Evolutionary conservation across 2,329 filamentous ascomycete genomes (phyloP).

Genomic region (Microsporum canis): DNA sequence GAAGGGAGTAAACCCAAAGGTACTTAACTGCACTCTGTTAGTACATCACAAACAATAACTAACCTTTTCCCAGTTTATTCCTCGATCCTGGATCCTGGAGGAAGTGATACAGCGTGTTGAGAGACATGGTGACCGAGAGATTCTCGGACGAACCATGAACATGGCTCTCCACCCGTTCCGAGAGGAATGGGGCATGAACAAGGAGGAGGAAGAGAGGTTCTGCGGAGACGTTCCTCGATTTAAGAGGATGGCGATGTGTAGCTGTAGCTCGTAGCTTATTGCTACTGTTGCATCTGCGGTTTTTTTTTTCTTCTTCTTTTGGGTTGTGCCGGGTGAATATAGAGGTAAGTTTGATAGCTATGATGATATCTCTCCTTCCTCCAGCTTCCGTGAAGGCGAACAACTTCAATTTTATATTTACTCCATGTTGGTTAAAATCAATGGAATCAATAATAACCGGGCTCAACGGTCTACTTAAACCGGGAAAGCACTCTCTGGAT

Average conservation of each 20-base stretch:
- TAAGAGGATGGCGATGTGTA: constrained; percentile 79
- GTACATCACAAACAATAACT: not conserved
- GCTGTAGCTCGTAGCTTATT: constrained; percentile 63
- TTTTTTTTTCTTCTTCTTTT: not conserved
- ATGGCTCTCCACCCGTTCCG: constrained; percentile 77
- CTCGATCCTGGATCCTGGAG: constrained; percentile 83
- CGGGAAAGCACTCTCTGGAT: no score
- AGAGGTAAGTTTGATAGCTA: not conserved
- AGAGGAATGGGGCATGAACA: constrained; percentile 52
- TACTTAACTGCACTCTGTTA: constrained; percentile 18
- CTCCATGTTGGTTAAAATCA: not conserved
- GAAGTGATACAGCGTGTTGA: constrained; percentile 86
- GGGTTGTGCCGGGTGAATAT: not conserved
- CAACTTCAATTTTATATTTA: constrained; percentile 2
- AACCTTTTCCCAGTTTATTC: constrained; percentile 51
- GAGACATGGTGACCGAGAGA: constrained; percentile 66
- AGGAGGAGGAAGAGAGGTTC: constrained; percentile 68
- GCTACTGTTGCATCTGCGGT: constrained; percentile 2
- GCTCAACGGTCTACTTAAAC: not conserved
- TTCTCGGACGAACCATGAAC: constrained; percentile 66
- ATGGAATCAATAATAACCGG: not conserved
- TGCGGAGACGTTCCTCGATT: constrained; percentile 72
- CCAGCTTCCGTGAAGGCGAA: not conserved
- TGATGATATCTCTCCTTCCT: not conserved
- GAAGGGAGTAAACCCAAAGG: constrained; percentile 78